Base-by-base conservation (phyloP, 2,329 filamentous ascomycete species). In the Rachicladosporium sp. region DNA sequence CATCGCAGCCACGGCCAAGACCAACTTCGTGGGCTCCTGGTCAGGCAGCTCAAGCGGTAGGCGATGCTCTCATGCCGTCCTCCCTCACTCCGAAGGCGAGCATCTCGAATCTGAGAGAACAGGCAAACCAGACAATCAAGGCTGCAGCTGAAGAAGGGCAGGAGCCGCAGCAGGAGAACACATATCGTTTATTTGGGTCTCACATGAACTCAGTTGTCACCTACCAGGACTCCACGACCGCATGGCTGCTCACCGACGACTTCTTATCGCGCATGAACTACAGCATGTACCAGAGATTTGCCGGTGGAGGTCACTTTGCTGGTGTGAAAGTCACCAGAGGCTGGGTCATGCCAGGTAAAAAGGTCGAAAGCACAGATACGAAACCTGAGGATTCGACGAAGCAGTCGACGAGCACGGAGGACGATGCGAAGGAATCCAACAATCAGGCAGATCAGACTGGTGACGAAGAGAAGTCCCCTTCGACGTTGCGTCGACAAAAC, bases 151-250 rank as follows among this genome's bases (percentile, higher is more conserved):
- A 15, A 4, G 33, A 30, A 7, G 37, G 30, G 2, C 13, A 29
- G 7, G 36, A 42, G n/a, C 44, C 51, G 34, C 37, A 45, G 41
- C 52, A 47, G 5, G 72, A 75, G 4, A 80, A 81, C 45, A 82
- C 81, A 1, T 79, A 94, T 59, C 79, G 89, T 9, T 68, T 96
- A 1, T 94, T 95, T 58, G 89, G 89, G 2, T 74, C 82, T 7
- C 84, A 93, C 55, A 93, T 95, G 82, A 95, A 91, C 56, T 88
- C 77, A 30, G 76, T 91, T 40, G 87, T 83, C 3, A 93, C 88
- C 1, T 96, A 93, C 57, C 82, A 93, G 54, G 87, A 95, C 61
- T 27, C 75, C 2, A 80, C 65, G 7, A 87, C 82, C 1, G 89
- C 86, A 2, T 93, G 85, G 78, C 62, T 96, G 11, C 78, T 84